Conservation (phyloP, 176 grass and related monocot species). For the Elaeis guineensis region DNA sequence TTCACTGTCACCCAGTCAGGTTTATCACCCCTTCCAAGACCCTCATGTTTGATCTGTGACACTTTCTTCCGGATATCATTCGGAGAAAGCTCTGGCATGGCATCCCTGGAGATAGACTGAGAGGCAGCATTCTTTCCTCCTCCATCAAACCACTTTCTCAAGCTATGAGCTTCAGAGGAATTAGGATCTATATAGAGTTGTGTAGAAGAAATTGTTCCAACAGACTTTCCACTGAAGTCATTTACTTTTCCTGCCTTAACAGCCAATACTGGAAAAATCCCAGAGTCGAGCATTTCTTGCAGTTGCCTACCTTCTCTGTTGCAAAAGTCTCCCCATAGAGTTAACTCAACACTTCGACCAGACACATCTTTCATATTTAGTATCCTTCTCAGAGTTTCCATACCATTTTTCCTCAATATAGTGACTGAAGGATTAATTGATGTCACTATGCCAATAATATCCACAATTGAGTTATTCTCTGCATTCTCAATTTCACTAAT, state of each 20-base stretch:
- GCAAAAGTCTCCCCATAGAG: constrained; percentile 95
- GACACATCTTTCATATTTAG: constrained; percentile 77
- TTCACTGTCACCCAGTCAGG: constrained; percentile 79
- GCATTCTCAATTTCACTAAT: constrained; percentile 82
- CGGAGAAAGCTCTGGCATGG: constrained; percentile 40
- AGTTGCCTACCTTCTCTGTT: constrained; percentile 76
- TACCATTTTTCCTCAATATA: constrained; percentile 88
- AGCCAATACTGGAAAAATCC: constrained; percentile 53
- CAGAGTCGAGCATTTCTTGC: constrained; percentile 50
- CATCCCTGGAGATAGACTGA: constrained; percentile 79
- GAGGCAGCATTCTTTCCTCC: constrained; percentile 66
- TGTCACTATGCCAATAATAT: constrained; percentile 78
- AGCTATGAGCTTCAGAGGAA: constrained; percentile 50
- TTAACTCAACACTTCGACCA: constrained; percentile 80
- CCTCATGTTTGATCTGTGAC: constrained; percentile 74
- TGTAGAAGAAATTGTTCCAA: constrained; percentile 80
- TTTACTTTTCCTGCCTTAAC: constrained; percentile 89
- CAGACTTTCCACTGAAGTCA: constrained; percentile 90
- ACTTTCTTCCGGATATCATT: constrained; percentile 65
- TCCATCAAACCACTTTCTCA: constrained; percentile 78
- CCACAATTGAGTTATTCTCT: constrained; percentile 57
- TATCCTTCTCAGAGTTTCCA: constrained; percentile 80
- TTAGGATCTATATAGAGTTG: constrained; percentile 77
- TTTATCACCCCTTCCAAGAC: constrained; percentile 70
- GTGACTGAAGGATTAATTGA: constrained; percentile 60